phyloP scores from a whole-genome alignment of 1,284 basidiomycete species.

The Sanghuangporus sanghuang region DNA sequence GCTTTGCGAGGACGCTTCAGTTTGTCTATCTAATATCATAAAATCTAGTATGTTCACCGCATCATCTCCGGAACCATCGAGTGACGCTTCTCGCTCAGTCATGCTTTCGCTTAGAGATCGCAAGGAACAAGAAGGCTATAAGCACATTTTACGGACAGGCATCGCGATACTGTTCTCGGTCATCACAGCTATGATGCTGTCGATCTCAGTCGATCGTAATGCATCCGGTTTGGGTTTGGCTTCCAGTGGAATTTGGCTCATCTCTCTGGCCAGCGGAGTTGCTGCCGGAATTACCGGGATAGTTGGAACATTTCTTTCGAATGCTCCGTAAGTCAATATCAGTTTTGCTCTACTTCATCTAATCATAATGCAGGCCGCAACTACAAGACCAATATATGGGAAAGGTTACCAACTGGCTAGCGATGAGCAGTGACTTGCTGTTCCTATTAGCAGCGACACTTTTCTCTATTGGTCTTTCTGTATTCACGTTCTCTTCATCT shows the following conservation, averaged over 20 bases:
- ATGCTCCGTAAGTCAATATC: conserved; percentile 2
- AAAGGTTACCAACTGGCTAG: neutral
- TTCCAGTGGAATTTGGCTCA: conserved; percentile 8
- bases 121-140: neutral
- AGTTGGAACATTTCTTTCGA: neutral
- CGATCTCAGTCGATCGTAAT: neutral
- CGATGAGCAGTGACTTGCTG: neutral
- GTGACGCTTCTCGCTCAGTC: neutral
- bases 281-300: conserved; percentile 4
- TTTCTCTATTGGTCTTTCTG: conserved; percentile 8
- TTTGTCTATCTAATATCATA: neutral
- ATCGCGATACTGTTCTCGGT: conserved; percentile 7
- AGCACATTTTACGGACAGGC: neutral
- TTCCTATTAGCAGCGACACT: neutral
- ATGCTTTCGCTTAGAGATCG: neutral
- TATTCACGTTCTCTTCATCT: conserved; percentile 7
- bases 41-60: neutral
- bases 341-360: neutral
- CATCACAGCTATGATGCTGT: conserved; percentile 8
- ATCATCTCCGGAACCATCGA: neutral
- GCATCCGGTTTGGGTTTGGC: neutral
- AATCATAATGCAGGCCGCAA: neutral
- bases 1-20: neutral
- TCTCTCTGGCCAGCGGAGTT: conserved; percentile 5
- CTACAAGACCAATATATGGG: neutral